phyloP scores from a whole-genome alignment of 768 basidiomycete species.

The Kwoniella bestiolae region DNA sequence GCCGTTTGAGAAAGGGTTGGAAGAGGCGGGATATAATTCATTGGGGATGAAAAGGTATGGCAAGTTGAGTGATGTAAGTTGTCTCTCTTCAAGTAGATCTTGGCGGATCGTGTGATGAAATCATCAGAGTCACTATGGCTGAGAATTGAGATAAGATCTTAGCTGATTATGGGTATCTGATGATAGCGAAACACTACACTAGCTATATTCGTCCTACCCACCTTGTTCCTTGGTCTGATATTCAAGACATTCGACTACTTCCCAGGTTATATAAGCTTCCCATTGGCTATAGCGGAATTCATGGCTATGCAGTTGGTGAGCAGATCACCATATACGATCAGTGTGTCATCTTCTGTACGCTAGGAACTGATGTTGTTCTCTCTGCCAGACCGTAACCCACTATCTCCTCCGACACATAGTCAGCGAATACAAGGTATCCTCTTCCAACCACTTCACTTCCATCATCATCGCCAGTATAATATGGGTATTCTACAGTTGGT shows the following conservation, averaged over 20 bases:
- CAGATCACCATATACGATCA: background rate
- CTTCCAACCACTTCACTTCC: constrained; percentile 89
- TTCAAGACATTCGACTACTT: constrained; percentile 80
- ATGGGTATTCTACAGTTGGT: constrained; percentile 85
- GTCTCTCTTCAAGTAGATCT: background rate
- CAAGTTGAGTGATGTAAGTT: constrained; percentile 72
- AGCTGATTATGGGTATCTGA: background rate
- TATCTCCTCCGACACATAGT: constrained; percentile 71
- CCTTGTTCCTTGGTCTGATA: constrained; percentile 77
- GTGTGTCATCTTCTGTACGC: too few relatives aligned
- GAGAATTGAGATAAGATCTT: too few relatives aligned
- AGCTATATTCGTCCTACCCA: constrained; percentile 76
- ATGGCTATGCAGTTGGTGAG: constrained; percentile 89
- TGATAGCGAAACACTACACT: constrained; percentile 77
- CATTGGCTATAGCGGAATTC: constrained; percentile 82
- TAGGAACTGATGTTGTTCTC: background rate
- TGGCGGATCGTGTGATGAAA: background rate
- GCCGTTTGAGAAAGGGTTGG: constrained; percentile 84
- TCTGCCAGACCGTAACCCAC: constrained; percentile 24
- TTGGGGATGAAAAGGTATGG: constrained; percentile 72
- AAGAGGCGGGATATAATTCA: constrained; percentile 69
- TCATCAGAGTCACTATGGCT: too few relatives aligned
- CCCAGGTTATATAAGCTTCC: constrained; percentile 86
- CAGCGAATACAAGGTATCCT: constrained; percentile 79
- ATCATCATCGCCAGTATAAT: constrained; percentile 83